Evolutionary conservation across 2,329 filamentous ascomycete species (phyloP).

Genomic region (Fusarium sublunatum): DNA sequence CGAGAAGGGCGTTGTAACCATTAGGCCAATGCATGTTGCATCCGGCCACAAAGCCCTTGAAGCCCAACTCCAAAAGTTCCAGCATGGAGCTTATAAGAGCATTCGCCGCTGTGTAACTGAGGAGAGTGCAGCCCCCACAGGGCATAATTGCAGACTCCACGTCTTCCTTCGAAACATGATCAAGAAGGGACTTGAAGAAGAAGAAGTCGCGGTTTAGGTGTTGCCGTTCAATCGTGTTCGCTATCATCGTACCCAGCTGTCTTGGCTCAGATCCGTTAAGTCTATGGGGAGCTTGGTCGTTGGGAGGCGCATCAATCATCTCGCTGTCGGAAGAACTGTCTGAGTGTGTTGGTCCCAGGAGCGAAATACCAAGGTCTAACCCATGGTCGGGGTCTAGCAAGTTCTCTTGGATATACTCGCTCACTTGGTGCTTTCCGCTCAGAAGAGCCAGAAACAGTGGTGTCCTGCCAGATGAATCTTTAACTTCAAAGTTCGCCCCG

Average conservation of each 20-base stretch:
- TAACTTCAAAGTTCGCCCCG: slow-evolving; percentile 28
- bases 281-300: not conserved
- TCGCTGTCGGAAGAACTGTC: not conserved
- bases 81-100: slow-evolving; percentile 21
- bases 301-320: not conserved
- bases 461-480: slow-evolving; percentile 30
- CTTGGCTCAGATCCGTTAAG: not conserved
- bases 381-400: slow-evolving; percentile 12
- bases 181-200: slow-evolving; percentile 29
- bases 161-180: slow-evolving; percentile 27
- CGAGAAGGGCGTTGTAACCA: slow-evolving; percentile 40
- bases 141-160: slow-evolving; percentile 36
- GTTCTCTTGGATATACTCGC: slow-evolving; percentile 30
- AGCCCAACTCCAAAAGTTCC: slow-evolving; percentile 35
- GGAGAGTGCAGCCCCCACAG: slow-evolving; percentile 40
- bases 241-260: slow-evolving; percentile 30
- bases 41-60: slow-evolving; percentile 33
- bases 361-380: slow-evolving; percentile 16
- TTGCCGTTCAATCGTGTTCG: slow-evolving; percentile 26
- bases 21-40: slow-evolving; percentile 38
- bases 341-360: not conserved
- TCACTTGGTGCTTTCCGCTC: slow-evolving; percentile 17
- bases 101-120: slow-evolving; percentile 35
- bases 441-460: slow-evolving; percentile 36
- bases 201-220: slow-evolving; percentile 5